These are phyloP conservation scores for Grosmannia huntii DNA, from an alignment of 2,329 filamentous ascomycete genomes.

Conservation along the genomic window DNA sequence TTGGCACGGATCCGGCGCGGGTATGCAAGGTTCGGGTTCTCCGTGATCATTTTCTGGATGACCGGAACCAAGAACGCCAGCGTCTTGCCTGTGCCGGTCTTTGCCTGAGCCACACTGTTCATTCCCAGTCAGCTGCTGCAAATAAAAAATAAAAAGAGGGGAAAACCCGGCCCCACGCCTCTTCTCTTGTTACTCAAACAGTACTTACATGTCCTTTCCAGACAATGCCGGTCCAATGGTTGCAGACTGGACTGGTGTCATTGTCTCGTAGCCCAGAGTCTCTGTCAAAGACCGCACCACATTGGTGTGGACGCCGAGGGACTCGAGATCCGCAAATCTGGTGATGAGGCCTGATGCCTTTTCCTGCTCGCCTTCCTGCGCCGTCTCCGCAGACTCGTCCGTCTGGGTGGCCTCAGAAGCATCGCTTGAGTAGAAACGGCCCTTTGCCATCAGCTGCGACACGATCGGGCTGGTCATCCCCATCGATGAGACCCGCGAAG, in stretches of 20 bases:
- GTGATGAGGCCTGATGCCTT: conserved; percentile 1
- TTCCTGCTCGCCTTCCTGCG: neutral
- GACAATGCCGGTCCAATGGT: conserved; percentile 71
- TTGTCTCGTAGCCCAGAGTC: conserved; percentile 63
- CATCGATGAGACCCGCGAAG: neutral
- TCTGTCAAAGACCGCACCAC: conserved; percentile 57
- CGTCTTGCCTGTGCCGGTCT: conserved; percentile 95
- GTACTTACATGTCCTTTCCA: conserved; percentile 70
- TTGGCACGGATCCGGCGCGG: conserved; percentile 23
- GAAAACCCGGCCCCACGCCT: neutral
- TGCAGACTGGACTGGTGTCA: conserved; percentile 85
- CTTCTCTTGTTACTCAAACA: neutral
- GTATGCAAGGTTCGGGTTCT: conserved; percentile 47
- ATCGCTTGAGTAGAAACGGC: conserved; percentile 6
- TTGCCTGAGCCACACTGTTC: conserved; percentile 73
- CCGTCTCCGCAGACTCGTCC: neutral
- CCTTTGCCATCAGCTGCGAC: neutral
- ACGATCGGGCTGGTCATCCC: neutral
- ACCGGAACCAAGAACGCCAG: conserved; percentile 82
- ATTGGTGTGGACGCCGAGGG: conserved; percentile 44
- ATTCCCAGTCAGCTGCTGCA: neutral
- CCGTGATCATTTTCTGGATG: conserved; percentile 61
- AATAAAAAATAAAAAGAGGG: neutral
- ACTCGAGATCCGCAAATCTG: conserved; percentile 30
- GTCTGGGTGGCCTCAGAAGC: neutral